These are phyloP conservation scores for Cucumis cinereus DNA, from an alignment of 306 rosid genomes.

Conservation along the genomic window DNA sequence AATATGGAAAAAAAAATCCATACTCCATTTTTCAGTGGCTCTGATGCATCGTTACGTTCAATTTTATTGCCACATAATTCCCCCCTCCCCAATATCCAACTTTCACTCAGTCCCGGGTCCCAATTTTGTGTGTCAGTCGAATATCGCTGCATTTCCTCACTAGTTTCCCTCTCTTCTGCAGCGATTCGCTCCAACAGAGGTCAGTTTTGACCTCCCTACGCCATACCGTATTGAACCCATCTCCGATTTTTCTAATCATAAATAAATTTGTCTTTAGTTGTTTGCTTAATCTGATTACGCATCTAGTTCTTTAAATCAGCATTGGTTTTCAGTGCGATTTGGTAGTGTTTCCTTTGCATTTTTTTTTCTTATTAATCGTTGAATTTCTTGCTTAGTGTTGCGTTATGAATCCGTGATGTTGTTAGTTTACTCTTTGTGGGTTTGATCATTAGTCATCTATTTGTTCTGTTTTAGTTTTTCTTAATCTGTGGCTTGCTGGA, in stretches of 20 bases:
- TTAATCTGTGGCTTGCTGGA: background rate
- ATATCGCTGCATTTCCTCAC: background rate
- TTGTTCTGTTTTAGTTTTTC: background rate
- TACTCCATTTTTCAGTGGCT: conserved; percentile 65
- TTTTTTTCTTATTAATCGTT: background rate
- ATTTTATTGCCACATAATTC: conserved; percentile 35
- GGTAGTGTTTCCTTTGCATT: background rate
- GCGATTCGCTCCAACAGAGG: conserved; percentile 4
- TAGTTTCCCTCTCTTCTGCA: background rate
- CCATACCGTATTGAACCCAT: background rate
- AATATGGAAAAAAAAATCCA: conserved; percentile 20
- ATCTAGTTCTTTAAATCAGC: background rate
- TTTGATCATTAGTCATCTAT: background rate
- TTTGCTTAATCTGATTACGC: background rate
- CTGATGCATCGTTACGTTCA: conserved; percentile 33
- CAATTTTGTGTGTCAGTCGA: background rate
- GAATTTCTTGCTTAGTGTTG: background rate
- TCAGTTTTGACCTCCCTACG: background rate
- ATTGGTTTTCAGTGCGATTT: background rate
- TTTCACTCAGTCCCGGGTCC: background rate
- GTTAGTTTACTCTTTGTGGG: background rate
- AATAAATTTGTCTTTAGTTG: background rate
- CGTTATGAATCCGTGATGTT: background rate
- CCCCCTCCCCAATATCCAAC: background rate
- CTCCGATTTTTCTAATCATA: background rate